These are phyloP conservation scores for Zalaria obscura DNA, from an alignment of 2,329 filamentous ascomycete genomes.

Conservation along the genomic window DNA sequence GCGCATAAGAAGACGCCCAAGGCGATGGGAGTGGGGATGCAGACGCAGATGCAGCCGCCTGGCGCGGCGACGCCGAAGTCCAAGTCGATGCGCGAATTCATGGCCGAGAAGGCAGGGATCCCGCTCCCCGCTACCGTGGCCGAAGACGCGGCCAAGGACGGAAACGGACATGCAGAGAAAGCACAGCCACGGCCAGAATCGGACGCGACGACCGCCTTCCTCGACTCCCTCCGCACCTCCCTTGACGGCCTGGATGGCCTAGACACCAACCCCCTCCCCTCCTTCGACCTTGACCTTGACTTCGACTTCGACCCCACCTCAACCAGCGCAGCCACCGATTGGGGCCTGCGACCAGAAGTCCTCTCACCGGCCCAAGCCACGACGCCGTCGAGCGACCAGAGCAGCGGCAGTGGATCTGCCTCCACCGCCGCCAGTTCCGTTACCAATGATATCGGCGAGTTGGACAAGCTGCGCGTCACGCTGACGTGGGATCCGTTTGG, in stretches of 20 bases:
- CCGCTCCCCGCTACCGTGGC: constrained; percentile 5
- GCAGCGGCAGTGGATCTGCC: not conserved
- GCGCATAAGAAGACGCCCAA: constrained; percentile 21
- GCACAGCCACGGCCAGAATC: constrained; percentile 54
- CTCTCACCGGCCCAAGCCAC: not conserved
- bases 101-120: constrained; percentile 7
- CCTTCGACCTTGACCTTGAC: not conserved
- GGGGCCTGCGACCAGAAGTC: not conserved
- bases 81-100: constrained; percentile 14
- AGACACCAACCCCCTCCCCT: not conserved
- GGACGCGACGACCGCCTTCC: constrained; percentile 51
- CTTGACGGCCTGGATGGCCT: not conserved
- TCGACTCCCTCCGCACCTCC: not conserved
- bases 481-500: constrained; percentile 1
- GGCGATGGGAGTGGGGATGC: constrained; percentile 4
- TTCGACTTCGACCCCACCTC: not conserved
- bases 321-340: not conserved
- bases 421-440: not conserved
- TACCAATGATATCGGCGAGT: constrained; percentile 1
- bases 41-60: constrained; percentile 9
- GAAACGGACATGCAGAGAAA: constrained; percentile 10
- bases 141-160: constrained; percentile 9
- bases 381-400: not conserved
- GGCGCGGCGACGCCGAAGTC: constrained; percentile 8
- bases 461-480: constrained; percentile 2